Evolutionary conservation across 495 filamentous ascomycete genomes (phyloP).

Genomic region (Pseudoneurospora amorphoporcata): DNA sequence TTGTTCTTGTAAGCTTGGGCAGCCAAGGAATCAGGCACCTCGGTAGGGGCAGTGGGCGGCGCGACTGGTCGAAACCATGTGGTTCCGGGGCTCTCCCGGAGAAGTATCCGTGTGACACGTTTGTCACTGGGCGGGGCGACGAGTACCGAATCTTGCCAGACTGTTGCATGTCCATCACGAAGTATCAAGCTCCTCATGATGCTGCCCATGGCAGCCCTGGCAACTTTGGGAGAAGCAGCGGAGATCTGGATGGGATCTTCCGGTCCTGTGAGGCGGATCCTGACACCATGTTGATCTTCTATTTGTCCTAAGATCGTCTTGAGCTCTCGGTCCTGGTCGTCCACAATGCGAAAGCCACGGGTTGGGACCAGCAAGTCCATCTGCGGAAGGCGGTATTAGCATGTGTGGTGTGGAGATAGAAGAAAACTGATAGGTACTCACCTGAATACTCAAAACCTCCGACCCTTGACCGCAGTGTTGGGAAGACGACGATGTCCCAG

Average conservation of each 20-base stretch:
- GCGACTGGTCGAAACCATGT: conserved; percentile 2
- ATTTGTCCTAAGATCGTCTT: conserved; percentile 7
- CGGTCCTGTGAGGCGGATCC: conserved; percentile 1
- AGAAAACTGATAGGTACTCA: background rate
- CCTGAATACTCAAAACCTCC: background rate
- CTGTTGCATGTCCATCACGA: conserved; percentile 1
- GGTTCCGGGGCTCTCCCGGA: background rate
- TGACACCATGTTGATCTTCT: background rate
- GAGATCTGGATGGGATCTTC: conserved; percentile 2
- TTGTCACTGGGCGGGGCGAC: conserved; percentile 3
- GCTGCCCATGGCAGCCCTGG: background rate
- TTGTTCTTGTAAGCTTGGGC: conserved; percentile 5
- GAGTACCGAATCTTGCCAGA: conserved; percentile 7
- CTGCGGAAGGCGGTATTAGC: background rate
- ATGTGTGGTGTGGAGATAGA: background rate
- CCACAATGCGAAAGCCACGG: conserved; percentile 5
- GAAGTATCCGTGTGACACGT: background rate
- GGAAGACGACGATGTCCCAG: background rate
- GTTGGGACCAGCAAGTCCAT: background rate
- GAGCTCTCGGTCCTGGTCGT: conserved; percentile 7
- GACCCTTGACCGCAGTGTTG: background rate
- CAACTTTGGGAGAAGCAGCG: conserved; percentile 2
- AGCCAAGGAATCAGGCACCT: background rate
- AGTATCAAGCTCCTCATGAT: background rate
- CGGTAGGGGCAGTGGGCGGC: background rate